phyloP scores from a whole-genome alignment of 2,329 filamentous ascomycete species.

The Ophiostoma sp. region DNA sequence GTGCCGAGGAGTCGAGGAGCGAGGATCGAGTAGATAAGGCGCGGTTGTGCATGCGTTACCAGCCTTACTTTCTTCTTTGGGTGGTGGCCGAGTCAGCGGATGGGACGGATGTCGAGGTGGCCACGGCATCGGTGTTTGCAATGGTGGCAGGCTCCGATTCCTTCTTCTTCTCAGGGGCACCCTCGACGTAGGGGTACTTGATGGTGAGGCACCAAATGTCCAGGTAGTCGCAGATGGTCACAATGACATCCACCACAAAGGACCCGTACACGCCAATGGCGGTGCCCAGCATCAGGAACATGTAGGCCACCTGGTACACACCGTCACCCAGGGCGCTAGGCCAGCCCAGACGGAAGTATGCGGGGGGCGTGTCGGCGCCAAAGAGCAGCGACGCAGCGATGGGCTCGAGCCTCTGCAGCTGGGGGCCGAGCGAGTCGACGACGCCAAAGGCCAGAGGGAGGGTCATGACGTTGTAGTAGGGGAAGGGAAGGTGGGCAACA shows the following conservation, averaged over 20 bases:
- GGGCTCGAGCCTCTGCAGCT: constrained; percentile 49
- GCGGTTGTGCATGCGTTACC: background rate
- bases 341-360: constrained; percentile 53
- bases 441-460: constrained; percentile 74
- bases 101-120: constrained; percentile 9
- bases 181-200: constrained; percentile 67
- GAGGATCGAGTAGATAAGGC: background rate
- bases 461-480: constrained; percentile 80
- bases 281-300: constrained; percentile 81
- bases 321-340: constrained; percentile 67
- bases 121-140: constrained; percentile 5
- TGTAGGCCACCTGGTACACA: constrained; percentile 75
- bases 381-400: constrained; percentile 20
- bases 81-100: background rate
- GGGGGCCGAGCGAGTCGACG: constrained; percentile 71
- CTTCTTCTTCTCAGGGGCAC: constrained; percentile 3
- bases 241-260: constrained; percentile 95
- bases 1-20: background rate
- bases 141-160: background rate
- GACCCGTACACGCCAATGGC: constrained; percentile 91
- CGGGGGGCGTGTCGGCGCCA: constrained; percentile 15
- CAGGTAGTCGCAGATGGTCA: constrained; percentile 94
- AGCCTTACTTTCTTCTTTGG: constrained; percentile 16
- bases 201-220: constrained; percentile 99
- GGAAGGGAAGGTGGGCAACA: constrained; percentile 79